These are phyloP conservation scores for Mycoemilia scoparia DNA, from an alignment of 192 early-diverging fungal genomes.

Conservation along the genomic window DNA sequence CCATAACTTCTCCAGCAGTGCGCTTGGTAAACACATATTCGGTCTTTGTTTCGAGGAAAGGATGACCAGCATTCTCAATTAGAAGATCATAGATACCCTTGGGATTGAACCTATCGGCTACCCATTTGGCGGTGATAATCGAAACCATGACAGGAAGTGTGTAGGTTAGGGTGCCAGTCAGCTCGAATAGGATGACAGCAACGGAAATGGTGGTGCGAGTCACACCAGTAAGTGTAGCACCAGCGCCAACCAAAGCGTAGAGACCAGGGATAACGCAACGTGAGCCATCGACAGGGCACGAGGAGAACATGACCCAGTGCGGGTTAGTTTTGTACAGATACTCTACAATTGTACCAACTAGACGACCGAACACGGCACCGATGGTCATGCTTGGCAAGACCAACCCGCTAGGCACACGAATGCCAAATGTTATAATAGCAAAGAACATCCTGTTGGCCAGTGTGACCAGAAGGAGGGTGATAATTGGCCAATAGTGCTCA, in stretches of 20 bases:
- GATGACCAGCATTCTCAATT: slow-evolving; percentile 49
- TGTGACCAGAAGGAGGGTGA: slow-evolving; percentile 23
- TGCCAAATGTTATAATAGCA: slow-evolving; percentile 34
- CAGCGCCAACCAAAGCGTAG: slow-evolving; percentile 43
- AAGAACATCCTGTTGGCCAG: slow-evolving; percentile 26
- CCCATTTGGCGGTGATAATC: slow-evolving; percentile 50
- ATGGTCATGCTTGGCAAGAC: slow-evolving; percentile 36
- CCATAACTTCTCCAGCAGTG: slow-evolving; percentile 40
- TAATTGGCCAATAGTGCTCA: slow-evolving; percentile 17
- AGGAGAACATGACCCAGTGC: slow-evolving; percentile 16
- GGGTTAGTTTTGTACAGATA: slow-evolving; percentile 21
- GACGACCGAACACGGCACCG: slow-evolving; percentile 29
- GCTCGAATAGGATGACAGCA: slow-evolving; percentile 61
- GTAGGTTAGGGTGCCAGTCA: slow-evolving; percentile 58
- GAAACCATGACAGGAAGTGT: slow-evolving; percentile 39
- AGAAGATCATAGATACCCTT: slow-evolving; percentile 58
- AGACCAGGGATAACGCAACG: slow-evolving; percentile 51
- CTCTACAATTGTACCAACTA: slow-evolving; percentile 25
- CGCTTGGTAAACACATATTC: slow-evolving; percentile 47
- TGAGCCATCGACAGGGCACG: slow-evolving; percentile 18
- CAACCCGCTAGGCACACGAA: slow-evolving; percentile 30
- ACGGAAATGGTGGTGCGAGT: slow-evolving; percentile 44
- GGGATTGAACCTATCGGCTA: slow-evolving; percentile 45
- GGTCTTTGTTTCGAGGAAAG: slow-evolving; percentile 56
- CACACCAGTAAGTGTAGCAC: slow-evolving; percentile 31